These are phyloP conservation scores for Antitrichia curtipendula DNA, from an alignment of 225 moss, liverwort and hornwort genomes.

Conservation along the genomic window DNA sequence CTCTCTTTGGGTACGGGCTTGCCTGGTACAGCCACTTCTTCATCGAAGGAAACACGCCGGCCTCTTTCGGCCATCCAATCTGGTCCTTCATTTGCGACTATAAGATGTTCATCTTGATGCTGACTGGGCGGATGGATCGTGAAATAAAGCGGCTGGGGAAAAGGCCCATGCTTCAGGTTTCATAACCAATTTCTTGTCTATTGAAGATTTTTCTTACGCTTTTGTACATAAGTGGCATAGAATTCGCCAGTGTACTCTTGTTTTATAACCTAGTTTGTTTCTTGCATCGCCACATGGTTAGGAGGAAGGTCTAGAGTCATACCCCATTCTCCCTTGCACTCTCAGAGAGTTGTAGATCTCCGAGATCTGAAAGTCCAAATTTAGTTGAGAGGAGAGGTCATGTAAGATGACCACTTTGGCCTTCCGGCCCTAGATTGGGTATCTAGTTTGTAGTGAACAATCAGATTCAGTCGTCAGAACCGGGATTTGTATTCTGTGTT, in stretches of 20 bases:
- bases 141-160: slow-evolving; percentile 93
- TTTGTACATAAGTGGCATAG: neutral
- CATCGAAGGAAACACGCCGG: slow-evolving; percentile 73
- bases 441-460: neutral
- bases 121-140: slow-evolving; percentile 82
- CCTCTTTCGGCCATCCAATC: slow-evolving; percentile 69
- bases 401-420: neutral
- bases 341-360: neutral
- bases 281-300: neutral
- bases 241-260: neutral
- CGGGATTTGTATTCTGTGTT: neutral
- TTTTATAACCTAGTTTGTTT: neutral
- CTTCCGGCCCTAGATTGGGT: neutral
- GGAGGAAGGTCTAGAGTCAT: neutral
- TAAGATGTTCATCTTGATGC: slow-evolving; percentile 84
- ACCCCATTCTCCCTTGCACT: neutral
- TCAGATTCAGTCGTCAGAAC: neutral
- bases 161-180: slow-evolving; percentile 69
- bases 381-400: neutral
- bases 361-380: neutral
- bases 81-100: slow-evolving; percentile 89
- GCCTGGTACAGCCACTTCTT: slow-evolving; percentile 96
- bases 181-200: slow-evolving; percentile 10
- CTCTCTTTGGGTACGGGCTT: slow-evolving; percentile 70
- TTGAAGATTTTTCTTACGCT: neutral